Evolutionary conservation across 768 basidiomycete species (phyloP).

Genomic region (Rhodosporidiobolus sp.): DNA sequence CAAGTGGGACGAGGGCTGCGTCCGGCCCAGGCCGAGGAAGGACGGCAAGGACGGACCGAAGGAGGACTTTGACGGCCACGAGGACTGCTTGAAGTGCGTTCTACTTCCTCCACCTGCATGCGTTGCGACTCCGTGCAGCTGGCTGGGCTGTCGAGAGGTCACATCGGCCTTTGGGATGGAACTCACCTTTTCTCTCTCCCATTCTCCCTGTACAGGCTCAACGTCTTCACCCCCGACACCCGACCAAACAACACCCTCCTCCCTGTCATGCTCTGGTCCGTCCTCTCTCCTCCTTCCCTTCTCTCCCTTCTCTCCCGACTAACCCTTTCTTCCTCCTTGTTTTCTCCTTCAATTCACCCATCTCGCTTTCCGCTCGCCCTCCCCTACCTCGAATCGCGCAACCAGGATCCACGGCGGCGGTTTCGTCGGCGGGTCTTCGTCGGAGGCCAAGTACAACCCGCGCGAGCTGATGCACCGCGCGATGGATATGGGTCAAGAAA

Average conservation of each 20-base stretch:
- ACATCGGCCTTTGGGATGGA: no score
- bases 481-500: slow-evolving; percentile 18
- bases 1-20: slow-evolving; percentile 28
- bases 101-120: background rate
- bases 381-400: no score
- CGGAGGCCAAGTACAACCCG: slow-evolving; percentile 28
- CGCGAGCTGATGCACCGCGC: slow-evolving; percentile 27
- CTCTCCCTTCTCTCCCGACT: no score
- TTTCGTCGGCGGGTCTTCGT: slow-evolving; percentile 34
- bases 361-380: no score
- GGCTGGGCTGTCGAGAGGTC: background rate
- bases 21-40: slow-evolving; percentile 15
- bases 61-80: slow-evolving; percentile 28
- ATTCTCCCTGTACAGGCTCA: slow-evolving; percentile 12
- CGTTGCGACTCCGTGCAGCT: background rate
- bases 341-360: no score
- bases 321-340: no score
- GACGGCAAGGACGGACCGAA: slow-evolving; percentile 27
- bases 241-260: slow-evolving; percentile 23
- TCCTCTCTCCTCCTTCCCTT: no score
- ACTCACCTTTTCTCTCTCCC: background rate
- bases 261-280: slow-evolving; percentile 37
- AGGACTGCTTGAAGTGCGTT: slow-evolving; percentile 38
- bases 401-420: slow-evolving; percentile 43
- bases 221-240: slow-evolving; percentile 26